phyloP scores from a whole-genome alignment of 805 yeast species.

The Zygoascus tannicola region DNA sequence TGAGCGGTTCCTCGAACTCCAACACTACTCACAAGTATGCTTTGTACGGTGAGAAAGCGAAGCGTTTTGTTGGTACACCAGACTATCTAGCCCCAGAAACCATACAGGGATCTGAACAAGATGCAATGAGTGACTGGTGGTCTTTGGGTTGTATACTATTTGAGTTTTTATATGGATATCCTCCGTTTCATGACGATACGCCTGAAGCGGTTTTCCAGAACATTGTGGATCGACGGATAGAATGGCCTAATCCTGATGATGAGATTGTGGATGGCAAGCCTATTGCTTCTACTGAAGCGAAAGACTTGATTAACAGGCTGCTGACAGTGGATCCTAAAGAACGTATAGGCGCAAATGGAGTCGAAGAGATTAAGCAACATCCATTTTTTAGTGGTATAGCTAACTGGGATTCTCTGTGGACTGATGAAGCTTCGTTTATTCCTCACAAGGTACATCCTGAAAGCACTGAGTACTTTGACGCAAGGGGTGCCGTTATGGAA shows the following conservation, averaged over 20 bases:
- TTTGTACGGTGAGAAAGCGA: conserved; percentile 38
- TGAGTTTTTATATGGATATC: conserved; percentile 85
- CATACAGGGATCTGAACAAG: conserved; percentile 73
- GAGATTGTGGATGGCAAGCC: conserved; percentile 7
- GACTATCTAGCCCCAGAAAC: conserved; percentile 97
- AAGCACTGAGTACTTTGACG: conserved; percentile 83
- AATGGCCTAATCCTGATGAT: conserved; percentile 59
- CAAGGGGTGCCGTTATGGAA: conserved; percentile 73
- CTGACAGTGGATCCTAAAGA: conserved; percentile 52
- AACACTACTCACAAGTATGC: conserved; percentile 44
- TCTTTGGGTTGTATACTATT: conserved; percentile 91
- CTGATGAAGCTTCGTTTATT: conserved; percentile 67
- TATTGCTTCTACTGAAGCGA: conserved; percentile 50
- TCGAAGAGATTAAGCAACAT: conserved; percentile 69
- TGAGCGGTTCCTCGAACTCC: background rate
- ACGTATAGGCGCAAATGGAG: conserved; percentile 68
- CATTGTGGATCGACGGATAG: conserved; percentile 61
- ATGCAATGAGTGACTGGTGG: conserved; percentile 96
- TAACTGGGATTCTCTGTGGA: conserved; percentile 67
- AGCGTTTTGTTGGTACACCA: conserved; percentile 90
- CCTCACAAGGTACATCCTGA: conserved; percentile 76
- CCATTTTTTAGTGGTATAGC: conserved; percentile 58
- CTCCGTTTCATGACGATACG: conserved; percentile 82
- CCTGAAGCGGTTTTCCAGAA: conserved; percentile 78
- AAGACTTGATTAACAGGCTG: conserved; percentile 58